These are phyloP conservation scores for Vigna trinervia DNA, from an alignment of 306 rosid genomes.

Conservation along the genomic window DNA sequence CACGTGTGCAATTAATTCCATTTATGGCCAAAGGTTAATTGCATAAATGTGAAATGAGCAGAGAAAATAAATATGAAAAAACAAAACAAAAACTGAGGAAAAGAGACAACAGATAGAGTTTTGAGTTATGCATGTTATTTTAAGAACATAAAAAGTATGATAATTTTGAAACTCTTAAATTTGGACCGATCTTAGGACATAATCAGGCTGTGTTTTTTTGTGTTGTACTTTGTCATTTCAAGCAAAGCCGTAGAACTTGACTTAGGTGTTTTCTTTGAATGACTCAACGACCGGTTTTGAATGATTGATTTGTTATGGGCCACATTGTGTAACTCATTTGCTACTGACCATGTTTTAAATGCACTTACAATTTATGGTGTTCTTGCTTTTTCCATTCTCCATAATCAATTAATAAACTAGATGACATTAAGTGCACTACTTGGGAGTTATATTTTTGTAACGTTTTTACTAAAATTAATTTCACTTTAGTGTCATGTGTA, in stretches of 20 bases:
- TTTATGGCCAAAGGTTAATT: slow-evolving; percentile 34
- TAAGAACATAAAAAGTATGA: slow-evolving; percentile 15
- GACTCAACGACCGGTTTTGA: slow-evolving; percentile 9
- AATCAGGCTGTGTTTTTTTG: not conserved
- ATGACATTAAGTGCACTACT: too few relatives aligned
- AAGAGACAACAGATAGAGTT: not conserved
- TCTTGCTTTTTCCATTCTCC: not conserved
- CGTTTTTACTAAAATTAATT: too few relatives aligned
- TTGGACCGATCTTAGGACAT: slow-evolving; percentile 28
- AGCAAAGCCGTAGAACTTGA: slow-evolving; percentile 21
- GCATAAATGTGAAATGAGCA: slow-evolving; percentile 26
- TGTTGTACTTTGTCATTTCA: slow-evolving; percentile 7
- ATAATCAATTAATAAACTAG: not conserved
- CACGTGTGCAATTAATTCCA: slow-evolving; percentile 57
- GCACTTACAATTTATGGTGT: not conserved
- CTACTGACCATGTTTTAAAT: slow-evolving; percentile 26
- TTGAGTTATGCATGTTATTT: not conserved
- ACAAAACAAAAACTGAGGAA: not conserved
- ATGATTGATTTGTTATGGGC: not conserved
- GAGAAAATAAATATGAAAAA: not conserved
- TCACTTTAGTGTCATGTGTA: too few relatives aligned
- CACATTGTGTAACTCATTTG: not conserved
- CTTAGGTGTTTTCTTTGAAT: slow-evolving; percentile 4
- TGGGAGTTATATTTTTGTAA: too few relatives aligned
- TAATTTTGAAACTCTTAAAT: slow-evolving; percentile 7